Evolutionary conservation across 2,329 filamentous ascomycete species (phyloP).

Genomic region (Paraphoma chrysanthemicola): DNA sequence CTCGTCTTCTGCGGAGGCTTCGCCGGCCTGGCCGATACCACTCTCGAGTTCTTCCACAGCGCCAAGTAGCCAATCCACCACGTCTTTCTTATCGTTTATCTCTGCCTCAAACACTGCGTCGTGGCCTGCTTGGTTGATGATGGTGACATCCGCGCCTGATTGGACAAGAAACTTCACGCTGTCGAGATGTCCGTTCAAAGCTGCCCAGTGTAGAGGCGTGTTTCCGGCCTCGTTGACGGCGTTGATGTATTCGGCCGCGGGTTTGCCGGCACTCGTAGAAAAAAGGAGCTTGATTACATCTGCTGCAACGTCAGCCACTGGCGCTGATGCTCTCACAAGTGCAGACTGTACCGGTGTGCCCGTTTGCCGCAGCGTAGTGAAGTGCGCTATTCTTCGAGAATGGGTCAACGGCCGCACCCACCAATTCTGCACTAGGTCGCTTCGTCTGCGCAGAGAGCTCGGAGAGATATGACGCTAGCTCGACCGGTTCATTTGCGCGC

Average conservation of each 20-base stretch:
- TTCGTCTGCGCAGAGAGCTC: conserved; percentile 68
- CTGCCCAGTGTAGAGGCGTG: conserved; percentile 92
- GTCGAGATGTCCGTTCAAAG: conserved; percentile 84
- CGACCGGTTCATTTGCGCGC: conserved; percentile 75
- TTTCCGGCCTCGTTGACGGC: conserved; percentile 82
- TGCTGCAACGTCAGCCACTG: conserved; percentile 28
- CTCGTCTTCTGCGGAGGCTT: conserved; percentile 37
- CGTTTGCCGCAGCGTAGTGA: conserved; percentile 94
- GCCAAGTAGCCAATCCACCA: conserved; percentile 56
- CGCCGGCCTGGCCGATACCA: conserved; percentile 45
- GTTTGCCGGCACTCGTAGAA: conserved; percentile 39
- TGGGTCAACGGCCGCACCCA: conserved; percentile 74
- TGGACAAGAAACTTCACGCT: conserved; percentile 79
- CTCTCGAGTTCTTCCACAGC: conserved; percentile 53
- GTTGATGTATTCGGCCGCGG: conserved; percentile 63
- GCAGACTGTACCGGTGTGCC: conserved; percentile 70
- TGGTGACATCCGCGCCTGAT: conserved; percentile 76
- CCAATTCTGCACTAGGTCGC: conserved; percentile 65
- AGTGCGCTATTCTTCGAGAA: conserved; percentile 79
- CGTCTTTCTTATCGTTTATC: conserved; percentile 56
- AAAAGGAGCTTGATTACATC: conserved; percentile 48
- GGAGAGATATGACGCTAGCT: conserved; percentile 68
- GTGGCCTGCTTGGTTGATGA: conserved; percentile 84
- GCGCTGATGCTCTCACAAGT: neutral
- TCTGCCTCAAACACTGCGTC: conserved; percentile 62